These are phyloP conservation scores for Pleurotus salmoneostramineus DNA, from an alignment of 768 basidiomycete genomes.

Conservation along the genomic window DNA sequence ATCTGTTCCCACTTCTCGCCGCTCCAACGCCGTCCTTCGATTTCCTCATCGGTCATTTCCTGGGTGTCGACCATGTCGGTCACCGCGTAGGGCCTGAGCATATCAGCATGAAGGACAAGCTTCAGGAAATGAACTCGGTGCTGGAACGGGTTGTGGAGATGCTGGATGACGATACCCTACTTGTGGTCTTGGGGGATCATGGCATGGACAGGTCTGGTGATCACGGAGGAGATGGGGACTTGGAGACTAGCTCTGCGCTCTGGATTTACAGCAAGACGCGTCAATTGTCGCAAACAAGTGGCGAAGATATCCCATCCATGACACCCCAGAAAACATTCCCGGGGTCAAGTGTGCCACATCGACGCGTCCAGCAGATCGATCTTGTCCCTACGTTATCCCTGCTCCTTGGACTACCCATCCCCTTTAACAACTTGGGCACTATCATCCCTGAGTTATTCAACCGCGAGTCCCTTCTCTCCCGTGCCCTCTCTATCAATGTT, in stretches of 20 bases:
- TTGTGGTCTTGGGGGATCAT: slow-evolving; percentile 93
- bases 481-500: slow-evolving; percentile 67
- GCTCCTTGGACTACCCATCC: slow-evolving; percentile 89
- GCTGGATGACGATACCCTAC: slow-evolving; percentile 83
- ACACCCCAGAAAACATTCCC: slow-evolving; percentile 60
- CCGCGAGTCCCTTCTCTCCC: slow-evolving; percentile 41
- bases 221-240: slow-evolving; percentile 86
- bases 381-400: slow-evolving; percentile 85
- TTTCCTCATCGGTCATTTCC: slow-evolving; percentile 86
- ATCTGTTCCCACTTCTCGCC: slow-evolving; percentile 78
- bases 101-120: slow-evolving; percentile 79
- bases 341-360: slow-evolving; percentile 44
- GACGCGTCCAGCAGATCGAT: slow-evolving; percentile 89
- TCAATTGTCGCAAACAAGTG: slow-evolving; percentile 33
- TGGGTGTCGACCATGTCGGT: slow-evolving; percentile 96
- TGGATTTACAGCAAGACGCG: slow-evolving; percentile 91
- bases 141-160: slow-evolving; percentile 65
- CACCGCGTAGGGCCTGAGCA: slow-evolving; percentile 92
- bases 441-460: slow-evolving; percentile 91
- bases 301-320: slow-evolving; percentile 42
- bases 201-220: slow-evolving; percentile 96
- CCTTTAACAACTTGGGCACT: slow-evolving; percentile 91
- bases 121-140: slow-evolving; percentile 84
- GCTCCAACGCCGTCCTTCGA: slow-evolving; percentile 62
- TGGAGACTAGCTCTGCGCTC: slow-evolving; percentile 81